These are phyloP conservation scores for Venturia pyrina DNA, from an alignment of 2,329 filamentous ascomycete species.

Conservation along the genomic window DNA sequence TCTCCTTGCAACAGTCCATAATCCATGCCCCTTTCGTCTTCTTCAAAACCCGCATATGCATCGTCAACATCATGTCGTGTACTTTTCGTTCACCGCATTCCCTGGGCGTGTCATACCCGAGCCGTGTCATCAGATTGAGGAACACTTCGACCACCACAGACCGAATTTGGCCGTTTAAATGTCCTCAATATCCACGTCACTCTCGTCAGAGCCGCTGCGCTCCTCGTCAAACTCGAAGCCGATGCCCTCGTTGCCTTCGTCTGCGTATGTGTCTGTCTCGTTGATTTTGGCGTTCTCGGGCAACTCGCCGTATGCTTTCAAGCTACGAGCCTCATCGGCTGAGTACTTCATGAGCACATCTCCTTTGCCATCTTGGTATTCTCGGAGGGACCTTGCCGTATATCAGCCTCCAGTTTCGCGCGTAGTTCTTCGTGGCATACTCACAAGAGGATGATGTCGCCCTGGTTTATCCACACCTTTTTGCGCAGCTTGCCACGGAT, in stretches of 20 bases:
- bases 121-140: not conserved
- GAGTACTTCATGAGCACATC: constrained; percentile 74
- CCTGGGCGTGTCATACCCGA: constrained; percentile 1
- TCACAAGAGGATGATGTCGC: constrained; percentile 73
- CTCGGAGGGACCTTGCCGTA: constrained; percentile 11
- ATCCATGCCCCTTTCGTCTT: not conserved
- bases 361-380: constrained; percentile 63
- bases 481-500: constrained; percentile 96
- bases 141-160: not conserved
- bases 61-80: not conserved
- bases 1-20: not conserved
- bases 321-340: constrained; percentile 77
- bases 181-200: constrained; percentile 82
- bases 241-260: constrained; percentile 87
- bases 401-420: not conserved
- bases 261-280: constrained; percentile 90
- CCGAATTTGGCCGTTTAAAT: constrained; percentile 46
- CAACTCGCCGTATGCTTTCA: constrained; percentile 96
- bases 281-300: constrained; percentile 99
- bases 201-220: constrained; percentile 51
- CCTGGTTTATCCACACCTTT: constrained; percentile 99
- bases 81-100: not conserved
- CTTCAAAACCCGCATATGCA: not conserved
- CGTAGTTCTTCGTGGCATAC: not conserved
- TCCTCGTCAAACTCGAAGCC: constrained; percentile 99